Evolutionary conservation across 202 grass and related monocot genomes (phyloP).

Genomic region (Brachypodium distachyon): DNA sequence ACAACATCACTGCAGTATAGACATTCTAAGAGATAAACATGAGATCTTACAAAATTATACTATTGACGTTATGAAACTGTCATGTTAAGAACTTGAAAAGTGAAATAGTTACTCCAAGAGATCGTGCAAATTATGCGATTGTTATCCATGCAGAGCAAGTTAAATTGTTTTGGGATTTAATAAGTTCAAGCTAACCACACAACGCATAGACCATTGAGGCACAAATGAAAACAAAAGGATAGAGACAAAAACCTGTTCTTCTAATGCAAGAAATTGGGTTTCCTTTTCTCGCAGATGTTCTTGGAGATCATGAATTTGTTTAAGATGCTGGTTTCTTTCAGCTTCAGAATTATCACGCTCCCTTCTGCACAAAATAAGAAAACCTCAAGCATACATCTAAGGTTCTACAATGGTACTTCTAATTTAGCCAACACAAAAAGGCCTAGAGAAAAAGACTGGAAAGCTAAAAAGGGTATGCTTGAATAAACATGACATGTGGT

Average conservation of each 20-base stretch:
- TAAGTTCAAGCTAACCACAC: neutral
- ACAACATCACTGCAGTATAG: neutral
- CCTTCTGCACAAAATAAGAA: conserved; percentile 55
- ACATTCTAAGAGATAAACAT: neutral
- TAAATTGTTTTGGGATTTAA: neutral
- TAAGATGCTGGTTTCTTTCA: conserved; percentile 86
- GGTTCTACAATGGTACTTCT: neutral
- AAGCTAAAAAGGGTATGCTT: neutral
- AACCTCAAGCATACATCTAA: neutral
- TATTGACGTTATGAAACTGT: neutral
- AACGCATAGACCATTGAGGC: neutral
- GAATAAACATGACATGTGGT: neutral
- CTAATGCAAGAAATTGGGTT: conserved; percentile 70
- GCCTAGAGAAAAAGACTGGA: neutral
- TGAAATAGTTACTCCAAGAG: neutral
- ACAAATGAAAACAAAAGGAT: conserved; percentile 2
- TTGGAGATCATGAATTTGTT: conserved; percentile 89
- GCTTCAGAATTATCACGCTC: conserved; percentile 85
- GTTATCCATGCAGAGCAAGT: neutral
- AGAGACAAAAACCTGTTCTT: conserved; percentile 72
- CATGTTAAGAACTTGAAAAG: neutral
- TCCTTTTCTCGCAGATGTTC: conserved; percentile 81
- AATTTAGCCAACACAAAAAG: neutral
- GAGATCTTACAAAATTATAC: neutral
- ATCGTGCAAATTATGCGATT: neutral